Base-by-base conservation (phyloP, 176 grass and related monocot species). In the Microstegium vimineum region DNA sequence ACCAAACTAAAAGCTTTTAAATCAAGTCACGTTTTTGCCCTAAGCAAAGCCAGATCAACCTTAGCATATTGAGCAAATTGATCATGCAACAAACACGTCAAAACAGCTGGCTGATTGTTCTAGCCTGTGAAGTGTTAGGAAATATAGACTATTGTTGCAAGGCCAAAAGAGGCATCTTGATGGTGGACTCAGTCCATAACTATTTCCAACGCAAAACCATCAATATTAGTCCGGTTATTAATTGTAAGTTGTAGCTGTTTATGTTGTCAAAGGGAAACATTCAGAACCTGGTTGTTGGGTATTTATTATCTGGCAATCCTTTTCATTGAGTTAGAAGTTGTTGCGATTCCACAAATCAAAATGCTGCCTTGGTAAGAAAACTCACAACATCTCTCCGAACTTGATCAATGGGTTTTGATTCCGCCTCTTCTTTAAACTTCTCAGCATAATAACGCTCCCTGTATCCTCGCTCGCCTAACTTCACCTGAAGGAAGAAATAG, bases 391-490 rank as follows among this genome's bases (percentile, higher is more conserved):
- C 96, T 93, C 73, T 95, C 63, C 82, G 88, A 70, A 98, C 81
- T 73, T 90, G 85, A 52, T 88, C 89, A 25, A 95, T 93, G 30
- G 76, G 83, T 73, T 89, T 95, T 46, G 74, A 84, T 62, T 92
- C 82, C 77, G 87, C 82, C 73, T 91, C 89, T 82, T 86, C 91
- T 86, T 86, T 92, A 82, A 98, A 98, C 83, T 98, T 98, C 80
- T 98, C 95, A 28, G 92, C 84, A 78, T 98, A 95, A 68, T 98
- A 98, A 32, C 95, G 89, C 63, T 83, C 85, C 62, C 83, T 95
- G 81, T 83, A 98, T 85, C 95, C 95, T 42, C 86, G 85, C 76
- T 98, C 92, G 81, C 95, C 95, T 88, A 98, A 90, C 84, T 98
- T 95, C 62, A 98, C 86, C 95, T 98, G 88, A 86, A 75, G 74